Conservation (phyloP, 2,329 filamentous ascomycete genomes). For the Colletotrichum sp. region DNA sequence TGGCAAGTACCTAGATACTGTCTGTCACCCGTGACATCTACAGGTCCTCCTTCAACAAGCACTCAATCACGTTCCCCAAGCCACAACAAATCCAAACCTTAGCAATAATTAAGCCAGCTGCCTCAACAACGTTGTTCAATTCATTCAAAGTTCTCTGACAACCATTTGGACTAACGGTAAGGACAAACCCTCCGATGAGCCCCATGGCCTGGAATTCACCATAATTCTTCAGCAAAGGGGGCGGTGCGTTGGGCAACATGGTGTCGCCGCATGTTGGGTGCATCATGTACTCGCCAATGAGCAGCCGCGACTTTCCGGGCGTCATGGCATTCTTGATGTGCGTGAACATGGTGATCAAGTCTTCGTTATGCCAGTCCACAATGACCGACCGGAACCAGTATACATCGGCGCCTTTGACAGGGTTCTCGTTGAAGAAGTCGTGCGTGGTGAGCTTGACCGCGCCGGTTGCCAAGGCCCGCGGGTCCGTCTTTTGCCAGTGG, state of each 20-base stretch:
- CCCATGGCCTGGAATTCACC: slow-evolving; percentile 3
- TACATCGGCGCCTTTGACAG: slow-evolving; percentile 54
- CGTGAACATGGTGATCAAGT: slow-evolving; percentile 7
- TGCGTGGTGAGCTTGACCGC: slow-evolving; percentile 49
- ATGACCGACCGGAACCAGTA: slow-evolving; percentile 17
- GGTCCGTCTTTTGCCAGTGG: slow-evolving; percentile 8
- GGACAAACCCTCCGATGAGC: neutral
- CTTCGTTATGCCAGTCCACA: slow-evolving; percentile 13
- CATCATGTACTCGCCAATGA: slow-evolving; percentile 14
- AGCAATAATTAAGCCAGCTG: neutral
- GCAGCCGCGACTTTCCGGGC: slow-evolving; percentile 2
- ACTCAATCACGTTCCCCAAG: slow-evolving; percentile 9
- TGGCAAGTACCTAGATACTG: neutral
- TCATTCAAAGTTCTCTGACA: neutral
- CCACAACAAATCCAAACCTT: slow-evolving; percentile 10
- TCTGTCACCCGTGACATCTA: neutral
- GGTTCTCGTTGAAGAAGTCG: slow-evolving; percentile 64
- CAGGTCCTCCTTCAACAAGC: neutral
- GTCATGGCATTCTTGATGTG: slow-evolving; percentile 8
- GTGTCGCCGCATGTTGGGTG: slow-evolving; percentile 12
- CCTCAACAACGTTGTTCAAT: neutral
- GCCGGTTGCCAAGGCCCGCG: neutral
- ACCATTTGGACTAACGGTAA: neutral
- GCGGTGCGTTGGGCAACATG: neutral
- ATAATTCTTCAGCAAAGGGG: slow-evolving; percentile 6